phyloP scores from a whole-genome alignment of 495 filamentous ascomycete species.

The Trypethelium eluteriae region DNA sequence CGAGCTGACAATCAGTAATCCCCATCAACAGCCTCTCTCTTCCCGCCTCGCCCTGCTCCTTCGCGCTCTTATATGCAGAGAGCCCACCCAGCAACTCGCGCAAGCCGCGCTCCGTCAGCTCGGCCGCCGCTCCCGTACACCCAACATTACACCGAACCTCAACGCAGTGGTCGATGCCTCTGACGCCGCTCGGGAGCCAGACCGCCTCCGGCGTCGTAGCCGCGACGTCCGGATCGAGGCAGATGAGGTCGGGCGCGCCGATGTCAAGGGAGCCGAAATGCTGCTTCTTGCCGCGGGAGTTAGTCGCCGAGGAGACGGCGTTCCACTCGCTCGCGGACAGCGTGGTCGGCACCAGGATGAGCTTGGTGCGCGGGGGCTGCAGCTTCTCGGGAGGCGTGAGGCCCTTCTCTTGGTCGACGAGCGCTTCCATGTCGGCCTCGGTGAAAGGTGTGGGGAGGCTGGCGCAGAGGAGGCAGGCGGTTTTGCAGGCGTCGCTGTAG shows the following conservation, averaged over 20 bases:
- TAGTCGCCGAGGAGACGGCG: conserved; percentile 49
- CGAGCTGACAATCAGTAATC: conserved; percentile 42
- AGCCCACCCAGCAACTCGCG: conserved; percentile 44
- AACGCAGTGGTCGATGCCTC: conserved; percentile 59
- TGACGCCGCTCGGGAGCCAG: conserved; percentile 56
- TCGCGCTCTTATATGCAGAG: conserved; percentile 14
- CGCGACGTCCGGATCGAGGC: conserved; percentile 51
- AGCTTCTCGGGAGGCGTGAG: conserved; percentile 7
- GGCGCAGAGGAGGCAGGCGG: conserved; percentile 15
- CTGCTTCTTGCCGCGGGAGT: conserved; percentile 48
- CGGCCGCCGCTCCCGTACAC: conserved; percentile 29
- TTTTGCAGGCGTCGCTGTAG: conserved; percentile 25
- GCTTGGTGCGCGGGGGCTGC: conserved; percentile 11
- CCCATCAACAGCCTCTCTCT: conserved; percentile 14
- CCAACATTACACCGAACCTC: conserved; percentile 47
- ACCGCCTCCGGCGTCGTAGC: conserved; percentile 49
- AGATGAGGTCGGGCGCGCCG: conserved; percentile 47
- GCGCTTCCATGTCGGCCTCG: conserved; percentile 16
- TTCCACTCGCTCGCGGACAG: conserved; percentile 59
- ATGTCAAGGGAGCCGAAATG: conserved; percentile 42
- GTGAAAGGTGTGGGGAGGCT: conserved; percentile 14
- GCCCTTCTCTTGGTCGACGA: conserved; percentile 19
- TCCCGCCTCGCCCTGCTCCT: conserved; percentile 11
- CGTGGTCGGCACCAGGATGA: conserved; percentile 56
- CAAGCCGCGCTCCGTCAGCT: conserved; percentile 39